Conservation (phyloP, 2,329 filamentous ascomycete species). For the Aspergillus pseudonomiae region DNA sequence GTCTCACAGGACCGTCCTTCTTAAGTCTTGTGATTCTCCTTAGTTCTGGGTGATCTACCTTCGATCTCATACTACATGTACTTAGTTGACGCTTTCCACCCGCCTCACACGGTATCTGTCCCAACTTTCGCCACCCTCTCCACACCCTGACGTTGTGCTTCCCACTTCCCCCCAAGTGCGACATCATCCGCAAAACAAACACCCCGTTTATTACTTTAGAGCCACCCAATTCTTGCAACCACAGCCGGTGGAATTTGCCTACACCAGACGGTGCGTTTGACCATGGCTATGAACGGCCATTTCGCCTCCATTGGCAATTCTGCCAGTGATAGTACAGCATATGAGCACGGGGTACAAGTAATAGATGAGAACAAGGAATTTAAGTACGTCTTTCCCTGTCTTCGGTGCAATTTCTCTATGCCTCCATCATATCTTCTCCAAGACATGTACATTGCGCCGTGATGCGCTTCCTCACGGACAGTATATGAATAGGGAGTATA, state of each 20-base stretch:
- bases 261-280: constrained; percentile 12
- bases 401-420: neutral
- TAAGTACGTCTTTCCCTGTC: constrained; percentile 66
- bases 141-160: constrained; percentile 22
- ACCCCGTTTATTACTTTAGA: neutral
- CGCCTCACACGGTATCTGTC: neutral
- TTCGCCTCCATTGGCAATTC: constrained; percentile 47
- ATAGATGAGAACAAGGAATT: constrained; percentile 96
- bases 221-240: neutral
- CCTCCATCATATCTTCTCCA: neutral
- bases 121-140: constrained; percentile 12
- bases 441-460: neutral
- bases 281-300: constrained; percentile 50
- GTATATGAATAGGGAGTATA: neutral
- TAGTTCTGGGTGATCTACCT: neutral
- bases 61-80: constrained; percentile 6
- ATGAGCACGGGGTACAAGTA: constrained; percentile 94
- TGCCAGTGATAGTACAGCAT: constrained; percentile 49
- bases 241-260: neutral
- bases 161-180: neutral
- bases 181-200: constrained; percentile 3
- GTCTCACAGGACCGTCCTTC: neutral
- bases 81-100: neutral
- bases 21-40: constrained; percentile 17
- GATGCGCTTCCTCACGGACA: neutral